Percentiles rank a stretch among this genome's conserved stretches.
Evolutionary conservation across 2,329 filamentous ascomycete genomes (phyloP).

Genomic region (Alternaria viburni): DNA sequence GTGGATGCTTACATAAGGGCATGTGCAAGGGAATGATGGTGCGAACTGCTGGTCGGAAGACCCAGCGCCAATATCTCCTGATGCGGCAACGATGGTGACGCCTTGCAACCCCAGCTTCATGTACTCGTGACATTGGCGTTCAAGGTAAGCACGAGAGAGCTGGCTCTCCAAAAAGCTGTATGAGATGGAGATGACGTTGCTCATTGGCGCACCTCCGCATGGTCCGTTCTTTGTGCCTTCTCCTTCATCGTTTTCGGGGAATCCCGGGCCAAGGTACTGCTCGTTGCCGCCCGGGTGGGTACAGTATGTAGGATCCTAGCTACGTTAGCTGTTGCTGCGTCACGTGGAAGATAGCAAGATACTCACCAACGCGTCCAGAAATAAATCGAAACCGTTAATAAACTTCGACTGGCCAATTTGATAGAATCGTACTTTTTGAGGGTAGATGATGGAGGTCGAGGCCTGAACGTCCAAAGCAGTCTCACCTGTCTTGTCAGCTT

Average conservation of each 20-base stretch:
- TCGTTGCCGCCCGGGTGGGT: slow-evolving; percentile 24
- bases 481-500: slow-evolving; percentile 29
- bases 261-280: not conserved
- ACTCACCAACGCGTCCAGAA: slow-evolving; percentile 22
- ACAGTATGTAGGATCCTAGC: slow-evolving; percentile 25
- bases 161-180: slow-evolving; percentile 63
- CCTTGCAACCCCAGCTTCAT: slow-evolving; percentile 54
- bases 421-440: slow-evolving; percentile 21
- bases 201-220: slow-evolving; percentile 52
- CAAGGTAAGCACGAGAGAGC: slow-evolving; percentile 56
- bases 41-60: slow-evolving; percentile 50
- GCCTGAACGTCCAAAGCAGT: slow-evolving; percentile 26
- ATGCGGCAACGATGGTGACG: slow-evolving; percentile 57
- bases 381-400: slow-evolving; percentile 23
- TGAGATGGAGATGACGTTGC: slow-evolving; percentile 60
- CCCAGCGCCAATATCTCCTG: slow-evolving; percentile 49
- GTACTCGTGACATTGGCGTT: slow-evolving; percentile 56
- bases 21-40: slow-evolving; percentile 67
- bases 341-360: no score
- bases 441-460: slow-evolving; percentile 26
- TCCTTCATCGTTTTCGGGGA: slow-evolving; percentile 9
- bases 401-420: slow-evolving; percentile 19
- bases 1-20: slow-evolving; percentile 61
- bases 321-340: slow-evolving; percentile 1
- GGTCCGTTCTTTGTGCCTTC: slow-evolving; percentile 38